phyloP scores from a whole-genome alignment of 2,329 filamentous ascomycete genomes.

The Cladosporium sp. region DNA sequence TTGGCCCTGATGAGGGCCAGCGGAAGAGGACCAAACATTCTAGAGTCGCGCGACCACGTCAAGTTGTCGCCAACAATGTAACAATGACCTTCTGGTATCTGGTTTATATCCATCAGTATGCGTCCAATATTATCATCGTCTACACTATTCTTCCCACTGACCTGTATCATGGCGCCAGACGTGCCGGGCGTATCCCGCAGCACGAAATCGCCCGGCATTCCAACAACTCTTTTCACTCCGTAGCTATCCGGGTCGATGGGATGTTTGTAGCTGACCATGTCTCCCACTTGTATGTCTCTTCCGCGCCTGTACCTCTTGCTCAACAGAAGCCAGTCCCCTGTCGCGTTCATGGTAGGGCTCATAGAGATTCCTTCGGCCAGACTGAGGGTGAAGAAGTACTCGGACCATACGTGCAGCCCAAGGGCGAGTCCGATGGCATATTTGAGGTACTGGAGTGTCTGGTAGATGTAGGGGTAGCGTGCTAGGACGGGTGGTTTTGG shows the following conservation, averaged over 20 bases:
- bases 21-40: slow-evolving; percentile 82
- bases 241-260: slow-evolving; percentile 57
- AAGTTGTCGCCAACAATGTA: slow-evolving; percentile 91
- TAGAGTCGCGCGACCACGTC: slow-evolving; percentile 78
- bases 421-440: slow-evolving; percentile 19
- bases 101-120: slow-evolving; percentile 20
- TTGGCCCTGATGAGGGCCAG: slow-evolving; percentile 83
- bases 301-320: slow-evolving; percentile 70
- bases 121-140: neutral
- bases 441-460: neutral
- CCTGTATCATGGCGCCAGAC: slow-evolving; percentile 63
- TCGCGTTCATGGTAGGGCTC: slow-evolving; percentile 76
- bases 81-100: slow-evolving; percentile 90
- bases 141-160: slow-evolving; percentile 35
- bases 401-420: slow-evolving; percentile 37
- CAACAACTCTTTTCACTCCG: slow-evolving; percentile 74
- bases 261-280: slow-evolving; percentile 76
- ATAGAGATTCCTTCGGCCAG: slow-evolving; percentile 75
- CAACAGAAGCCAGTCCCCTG: slow-evolving; percentile 69
- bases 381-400: slow-evolving; percentile 62
- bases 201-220: slow-evolving; percentile 67
- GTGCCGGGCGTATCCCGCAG: slow-evolving; percentile 59
- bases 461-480: slow-evolving; percentile 9
- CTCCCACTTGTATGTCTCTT: slow-evolving; percentile 70
- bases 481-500: slow-evolving; percentile 15